Percentiles rank a stretch among this genome's conserved stretches.
These are phyloP conservation scores for Inga oerstediana DNA, from an alignment of 306 rosid genomes.

Conservation along the genomic window DNA sequence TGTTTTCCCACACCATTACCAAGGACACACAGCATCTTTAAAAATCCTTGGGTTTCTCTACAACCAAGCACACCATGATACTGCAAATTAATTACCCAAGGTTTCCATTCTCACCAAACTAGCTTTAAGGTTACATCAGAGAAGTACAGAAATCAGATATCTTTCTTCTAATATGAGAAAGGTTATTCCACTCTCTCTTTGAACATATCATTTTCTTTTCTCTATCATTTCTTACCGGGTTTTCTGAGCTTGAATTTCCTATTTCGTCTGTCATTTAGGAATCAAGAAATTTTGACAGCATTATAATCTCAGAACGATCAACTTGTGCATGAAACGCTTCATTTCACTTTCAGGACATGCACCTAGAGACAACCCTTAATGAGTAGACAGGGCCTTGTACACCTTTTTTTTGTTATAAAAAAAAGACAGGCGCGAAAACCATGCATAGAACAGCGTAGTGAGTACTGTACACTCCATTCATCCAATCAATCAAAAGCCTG, in stretches of 20 bases:
- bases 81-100: not conserved
- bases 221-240: not conserved
- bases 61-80: not conserved
- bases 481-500: not conserved
- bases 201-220: not conserved
- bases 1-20: not conserved
- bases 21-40: not conserved
- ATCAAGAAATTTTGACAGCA: not conserved
- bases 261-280: not conserved
- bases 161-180: not conserved
- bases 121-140: not conserved
- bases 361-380: not conserved
- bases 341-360: not conserved
- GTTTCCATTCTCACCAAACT: not conserved
- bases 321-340: not conserved
- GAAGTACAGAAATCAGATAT: not conserved
- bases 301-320: not conserved
- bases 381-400: not conserved
- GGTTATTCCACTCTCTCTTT: not conserved
- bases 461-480: not conserved
- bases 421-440: not conserved
- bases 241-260: not conserved
- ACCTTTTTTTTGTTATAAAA: no score
- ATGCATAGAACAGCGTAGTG: not conserved
- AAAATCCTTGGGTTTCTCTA: not conserved